Evolutionary conservation across 139 green algal genomes (phyloP), one percentile per base, ranked within the genome.

Genomic region (Chlorella sp.): DNA sequence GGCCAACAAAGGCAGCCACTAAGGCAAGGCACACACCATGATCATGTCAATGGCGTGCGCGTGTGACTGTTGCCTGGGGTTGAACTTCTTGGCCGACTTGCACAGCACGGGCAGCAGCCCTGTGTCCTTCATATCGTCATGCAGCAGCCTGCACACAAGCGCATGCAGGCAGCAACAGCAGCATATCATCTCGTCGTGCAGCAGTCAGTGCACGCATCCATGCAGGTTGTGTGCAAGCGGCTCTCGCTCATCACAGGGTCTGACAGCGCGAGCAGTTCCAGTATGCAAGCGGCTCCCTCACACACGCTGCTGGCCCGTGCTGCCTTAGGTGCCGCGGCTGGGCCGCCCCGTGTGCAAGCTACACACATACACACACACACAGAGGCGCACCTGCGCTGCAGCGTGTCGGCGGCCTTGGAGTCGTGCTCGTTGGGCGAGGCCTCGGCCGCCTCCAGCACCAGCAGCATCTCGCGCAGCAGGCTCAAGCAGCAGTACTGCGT

Each of bases 401-500:
- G 78, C 32, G 82, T 61, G 77, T 95, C 88, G 29, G 91, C 90
- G 2, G 90, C 88, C 17, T 74, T 73, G 2, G 69, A 69, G 80
- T 95, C 91, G 1, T 73, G 71, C 2, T 62, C 4, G 30, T 30
- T 88, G 31, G 89, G 91, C 0, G 64, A 35, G 5, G 75, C 49
- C 29, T 85, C 63, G 0, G 91, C 90, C 62, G 91, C 51, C 73
- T 93, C 86, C 78, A 97, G 77, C 32, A 83, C 71, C 1, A 84
- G 72, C 72, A 97, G 84, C 85, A 93, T 85, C 82, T 97, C 90
- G 29, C 88, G 85, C 62, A 97, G 80, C 74, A 96, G 76, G 3
- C 78, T 65, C 36, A 85, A 78, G 29, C 79, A 77, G 3, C 59
- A 71, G 31, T 88, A 80, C 86, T 91, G 82, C 73, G 35, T 36